Base-by-base conservation (phyloP, 2,329 filamentous ascomycete species). In the Cladorrhinum sp. region DNA sequence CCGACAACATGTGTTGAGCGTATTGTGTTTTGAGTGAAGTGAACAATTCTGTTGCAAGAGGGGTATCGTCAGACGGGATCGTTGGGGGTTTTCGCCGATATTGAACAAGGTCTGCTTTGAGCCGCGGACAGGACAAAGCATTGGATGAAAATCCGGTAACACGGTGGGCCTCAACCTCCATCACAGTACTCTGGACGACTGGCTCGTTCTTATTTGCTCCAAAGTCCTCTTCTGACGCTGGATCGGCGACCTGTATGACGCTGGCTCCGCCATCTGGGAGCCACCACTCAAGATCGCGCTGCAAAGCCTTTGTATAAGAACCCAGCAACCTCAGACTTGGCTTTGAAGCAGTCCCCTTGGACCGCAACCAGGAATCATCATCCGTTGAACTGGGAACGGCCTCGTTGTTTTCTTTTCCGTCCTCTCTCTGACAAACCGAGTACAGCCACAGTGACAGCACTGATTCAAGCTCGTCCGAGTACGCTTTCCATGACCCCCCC, bases 381-480 rank as follows among this genome's bases (percentile, higher is more conserved):
- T 55, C 14, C 10, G 39, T 56, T 16, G 8, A 26, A 24, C 14
- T 46, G 28, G 16, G 20, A 30, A 57, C 23, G 36, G 60, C 21
- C 46, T 36, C 20, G n/a, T 59, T 46, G 20, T 57, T 57, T 14
- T 46, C 10, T 42, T 23, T 33, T 16, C 18, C 10, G 23, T 54
- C 9, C 49, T 63, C 61, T 62, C 56, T 3, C 36, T 61, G 18
- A 18, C 58, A 14, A 21, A 65, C 61, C 10, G 62, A 64, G 62
- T 66, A 72, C 0, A 72, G 10, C 71, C 72, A 73, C 3, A 73
- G 55, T 0, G 72, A 73, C 16, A 73, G 61, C 0, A 63, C 69
- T 3, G 72, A 68, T 9, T 73, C 70, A 16, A 73, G 62, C 28
- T 69, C 67, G 2, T 61, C 61, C 3, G 60, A 23, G 28, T 55